Evolutionary conservation across 352 stramenopile genomes (phyloP).

Genomic region (Hyaloperonospora brassicae): DNA sequence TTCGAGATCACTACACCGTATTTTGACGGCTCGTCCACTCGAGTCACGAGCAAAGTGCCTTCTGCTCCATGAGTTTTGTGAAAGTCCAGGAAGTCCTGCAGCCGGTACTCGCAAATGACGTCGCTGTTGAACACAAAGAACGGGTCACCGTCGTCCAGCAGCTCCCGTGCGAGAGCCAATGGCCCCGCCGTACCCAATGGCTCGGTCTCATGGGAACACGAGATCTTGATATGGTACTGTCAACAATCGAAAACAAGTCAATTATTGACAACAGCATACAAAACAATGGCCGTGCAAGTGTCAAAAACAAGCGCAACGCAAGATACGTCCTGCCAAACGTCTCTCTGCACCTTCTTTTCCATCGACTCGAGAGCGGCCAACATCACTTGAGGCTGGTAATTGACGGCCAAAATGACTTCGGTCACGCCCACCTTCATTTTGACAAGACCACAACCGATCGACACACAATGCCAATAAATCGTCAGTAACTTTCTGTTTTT

Average conservation of each 20-base stretch:
- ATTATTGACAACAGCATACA: conserved; percentile 2
- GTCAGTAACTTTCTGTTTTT: neutral
- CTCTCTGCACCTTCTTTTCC: conserved; percentile 53
- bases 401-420: conserved; percentile 85
- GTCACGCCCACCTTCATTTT: conserved; percentile 69
- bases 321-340: neutral
- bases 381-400: conserved; percentile 88
- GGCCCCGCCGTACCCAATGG: conserved; percentile 77
- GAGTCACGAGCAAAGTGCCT: conserved; percentile 77
- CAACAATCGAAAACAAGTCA: conserved; percentile 2
- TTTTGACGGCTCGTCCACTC: conserved; percentile 84
- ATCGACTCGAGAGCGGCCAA: conserved; percentile 68
- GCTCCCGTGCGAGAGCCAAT: conserved; percentile 69
- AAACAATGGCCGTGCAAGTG: neutral
- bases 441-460: neutral
- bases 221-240: conserved; percentile 87
- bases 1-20: conserved; percentile 82
- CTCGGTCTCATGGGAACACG: conserved; percentile 82
- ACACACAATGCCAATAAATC: neutral
- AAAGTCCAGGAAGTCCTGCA: conserved; percentile 73
- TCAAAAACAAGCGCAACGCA: neutral
- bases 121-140: conserved; percentile 91
- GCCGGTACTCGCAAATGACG: conserved; percentile 80
- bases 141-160: conserved; percentile 77
- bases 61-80: conserved; percentile 72